Conservation (phyloP, 345 rosid species). For the Eucalyptus pauciflora region DNA sequence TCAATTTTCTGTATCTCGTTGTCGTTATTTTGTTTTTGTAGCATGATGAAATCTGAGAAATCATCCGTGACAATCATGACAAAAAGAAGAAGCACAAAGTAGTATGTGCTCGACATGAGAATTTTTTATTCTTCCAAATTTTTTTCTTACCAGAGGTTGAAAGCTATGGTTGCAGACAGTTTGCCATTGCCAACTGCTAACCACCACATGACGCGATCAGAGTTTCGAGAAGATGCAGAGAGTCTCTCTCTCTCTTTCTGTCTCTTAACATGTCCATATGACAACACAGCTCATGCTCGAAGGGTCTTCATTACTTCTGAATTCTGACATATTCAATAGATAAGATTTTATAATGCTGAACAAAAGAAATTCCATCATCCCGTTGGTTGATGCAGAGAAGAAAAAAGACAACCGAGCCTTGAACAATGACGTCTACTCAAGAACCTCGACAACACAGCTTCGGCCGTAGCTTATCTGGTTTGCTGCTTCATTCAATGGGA, state of each 20-base stretch:
- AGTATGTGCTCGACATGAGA: background rate
- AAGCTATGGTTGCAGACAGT: background rate
- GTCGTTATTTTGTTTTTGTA: background rate
- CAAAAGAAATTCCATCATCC: background rate
- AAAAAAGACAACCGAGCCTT: background rate
- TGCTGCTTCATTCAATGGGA: background rate
- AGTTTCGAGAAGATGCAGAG: background rate
- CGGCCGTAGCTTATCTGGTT: background rate
- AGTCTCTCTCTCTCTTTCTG: background rate
- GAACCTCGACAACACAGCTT: background rate
- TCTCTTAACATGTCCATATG: background rate
- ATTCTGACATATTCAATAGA: background rate
- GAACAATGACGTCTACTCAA: background rate
- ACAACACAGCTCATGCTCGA: background rate
- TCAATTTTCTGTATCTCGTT: background rate
- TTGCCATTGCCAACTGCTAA: background rate
- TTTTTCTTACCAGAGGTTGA: background rate
- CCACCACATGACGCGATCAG: background rate
- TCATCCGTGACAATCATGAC: background rate
- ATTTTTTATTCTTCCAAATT: background rate
- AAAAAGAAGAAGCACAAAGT: background rate
- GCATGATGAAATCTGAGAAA: background rate
- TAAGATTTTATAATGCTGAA: background rate
- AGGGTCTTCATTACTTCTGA: background rate
- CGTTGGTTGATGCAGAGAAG: background rate